phyloP scores from a whole-genome alignment of 108 stramenopile genomes.

The Cyclotella baltica region DNA sequence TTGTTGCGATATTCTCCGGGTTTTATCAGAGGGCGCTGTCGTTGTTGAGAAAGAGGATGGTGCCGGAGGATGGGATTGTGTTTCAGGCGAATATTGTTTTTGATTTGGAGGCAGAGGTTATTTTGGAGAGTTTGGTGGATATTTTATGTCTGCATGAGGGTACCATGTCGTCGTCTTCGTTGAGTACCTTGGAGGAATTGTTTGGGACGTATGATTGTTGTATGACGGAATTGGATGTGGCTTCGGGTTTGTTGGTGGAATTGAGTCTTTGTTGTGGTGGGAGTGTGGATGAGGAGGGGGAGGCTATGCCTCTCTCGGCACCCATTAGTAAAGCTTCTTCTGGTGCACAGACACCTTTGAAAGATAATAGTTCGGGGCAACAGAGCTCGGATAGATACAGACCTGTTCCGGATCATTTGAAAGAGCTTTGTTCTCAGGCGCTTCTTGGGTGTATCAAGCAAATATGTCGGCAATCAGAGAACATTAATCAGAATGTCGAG shows the following conservation, averaged over 20 bases:
- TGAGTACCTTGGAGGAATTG: conserved; percentile 75
- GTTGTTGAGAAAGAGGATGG: conserved; percentile 67
- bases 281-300: conserved; percentile 75
- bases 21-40: conserved; percentile 87
- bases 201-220: conserved; percentile 86
- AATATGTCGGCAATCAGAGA: conserved; percentile 65
- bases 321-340: conserved; percentile 34
- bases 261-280: conserved; percentile 85
- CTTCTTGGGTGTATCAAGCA: conserved; percentile 76
- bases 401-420: conserved; percentile 81
- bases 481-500: neutral
- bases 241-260: conserved; percentile 76
- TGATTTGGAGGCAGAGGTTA: conserved; percentile 85
- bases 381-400: conserved; percentile 31
- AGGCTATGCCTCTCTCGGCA: conserved; percentile 45
- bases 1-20: conserved; percentile 87
- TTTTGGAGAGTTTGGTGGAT: conserved; percentile 87
- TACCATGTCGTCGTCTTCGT: too few species aligned
- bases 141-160: conserved; percentile 75
- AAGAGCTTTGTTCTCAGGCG: conserved; percentile 83
- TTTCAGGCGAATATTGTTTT: conserved; percentile 82
- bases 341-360: conserved; percentile 19
- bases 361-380: conserved; percentile 12
- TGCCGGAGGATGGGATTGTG: conserved; percentile 62
- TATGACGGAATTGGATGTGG: conserved; percentile 77